Evolutionary conservation across 2,329 filamentous ascomycete genomes (phyloP), one percentile per base, ranked within the genome.

Genomic region (Ceratocystis diversiconidia): DNA sequence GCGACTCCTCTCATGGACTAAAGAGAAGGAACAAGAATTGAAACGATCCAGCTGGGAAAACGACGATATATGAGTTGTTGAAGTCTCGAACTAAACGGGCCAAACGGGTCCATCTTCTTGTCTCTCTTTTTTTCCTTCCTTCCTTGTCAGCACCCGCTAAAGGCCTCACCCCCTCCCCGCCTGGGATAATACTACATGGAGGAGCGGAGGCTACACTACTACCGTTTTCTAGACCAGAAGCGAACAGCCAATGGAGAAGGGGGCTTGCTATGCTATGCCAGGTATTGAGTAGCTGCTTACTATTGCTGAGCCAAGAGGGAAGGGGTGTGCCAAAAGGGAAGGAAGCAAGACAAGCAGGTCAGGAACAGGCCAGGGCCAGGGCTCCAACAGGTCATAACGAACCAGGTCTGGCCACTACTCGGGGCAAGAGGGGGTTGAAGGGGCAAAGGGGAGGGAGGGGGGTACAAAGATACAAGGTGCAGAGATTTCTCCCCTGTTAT

Each of bases 61-160:
- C 17, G 48, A 60, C 50, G 46, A 59, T 62, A 46, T 46, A 65
- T 57, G 48, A 64, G 50, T 62, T 46, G 50, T 46, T 41, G 50
- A n/a, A 30, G 25, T 52, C 46, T 63, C 41, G 50, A 30, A n/a
- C 62, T 15, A 63, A 15, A 32, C 19, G 61, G 28, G 22, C 7
- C 41, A 15, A 12, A 12, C 17, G 3, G 25, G 48, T 8, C 48
- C 8, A 12, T 10, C 7, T 22, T 28, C 48, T 28, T 28, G 48
- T 52, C 48, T 52, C 10, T 52, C 48, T 52, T 48, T 28, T 48
- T 22, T 22, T 22, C 22, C 46, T 50, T 50, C 46, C 22, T n/a
- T 50, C 43, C 15, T 15, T 62, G 41, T 44, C 48, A 62, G 61
- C 46, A 19, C 36, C 36, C 36, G 41, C 5, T 30, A 61, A 43